Percentiles rank a stretch among this genome's conserved stretches.
Evolutionary conservation across 148 eudicot genomes (phyloP).

Genomic region (Chenopodium quinoa): DNA sequence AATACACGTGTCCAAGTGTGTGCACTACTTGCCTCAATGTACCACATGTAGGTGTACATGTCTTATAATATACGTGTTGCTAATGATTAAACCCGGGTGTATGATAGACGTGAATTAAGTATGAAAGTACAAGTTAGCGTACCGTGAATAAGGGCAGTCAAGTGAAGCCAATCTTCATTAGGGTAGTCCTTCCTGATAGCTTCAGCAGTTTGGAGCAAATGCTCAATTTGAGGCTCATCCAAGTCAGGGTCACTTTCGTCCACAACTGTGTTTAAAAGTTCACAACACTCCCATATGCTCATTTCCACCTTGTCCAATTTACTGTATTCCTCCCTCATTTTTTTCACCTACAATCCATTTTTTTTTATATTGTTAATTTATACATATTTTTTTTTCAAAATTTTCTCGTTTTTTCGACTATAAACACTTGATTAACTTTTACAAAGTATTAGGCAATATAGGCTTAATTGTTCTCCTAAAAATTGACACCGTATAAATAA

Average conservation of each 20-base stretch:
- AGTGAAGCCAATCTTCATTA: conserved; percentile 84
- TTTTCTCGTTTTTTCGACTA: no score
- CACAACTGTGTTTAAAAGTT: conserved; percentile 70
- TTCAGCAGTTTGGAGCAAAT: conserved; percentile 88
- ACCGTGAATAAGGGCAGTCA: conserved; percentile 95
- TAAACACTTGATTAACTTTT: no score
- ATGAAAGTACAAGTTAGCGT: neutral
- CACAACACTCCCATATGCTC: conserved; percentile 99
- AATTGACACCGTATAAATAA: no score
- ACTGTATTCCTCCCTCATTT: conserved; percentile 69
- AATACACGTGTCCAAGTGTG: no score
- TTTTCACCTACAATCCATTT: conserved; percentile 55
- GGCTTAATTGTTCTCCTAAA: no score
- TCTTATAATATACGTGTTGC: neutral
- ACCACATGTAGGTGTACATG: neutral
- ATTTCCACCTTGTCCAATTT: conserved; percentile 74
- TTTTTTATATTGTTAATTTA: neutral
- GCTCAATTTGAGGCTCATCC: conserved; percentile 95
- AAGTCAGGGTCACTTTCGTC: conserved; percentile 94
- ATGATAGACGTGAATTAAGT: neutral
- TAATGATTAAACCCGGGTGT: no score
- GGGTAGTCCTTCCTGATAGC: conserved; percentile 86
- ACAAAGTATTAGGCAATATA: no score
- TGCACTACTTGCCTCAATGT: no score
- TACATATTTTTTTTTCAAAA: no score